phyloP scores from a whole-genome alignment of 139 green algal species.

The Coccomyxa sp. region DNA sequence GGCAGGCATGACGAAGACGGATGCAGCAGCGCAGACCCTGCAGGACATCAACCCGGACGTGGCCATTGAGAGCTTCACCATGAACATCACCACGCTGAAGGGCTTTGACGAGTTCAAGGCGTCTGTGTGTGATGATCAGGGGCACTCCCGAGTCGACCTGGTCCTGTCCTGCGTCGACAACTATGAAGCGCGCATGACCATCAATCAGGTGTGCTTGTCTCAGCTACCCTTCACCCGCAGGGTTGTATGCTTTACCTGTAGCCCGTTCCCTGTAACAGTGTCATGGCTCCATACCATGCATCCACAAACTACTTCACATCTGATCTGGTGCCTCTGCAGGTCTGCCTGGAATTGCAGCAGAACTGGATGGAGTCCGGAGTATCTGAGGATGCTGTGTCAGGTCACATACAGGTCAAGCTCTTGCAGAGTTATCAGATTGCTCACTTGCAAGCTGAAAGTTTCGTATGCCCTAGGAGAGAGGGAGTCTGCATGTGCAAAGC shows the following conservation, averaged over 20 bases:
- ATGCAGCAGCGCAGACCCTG: constrained; percentile 86
- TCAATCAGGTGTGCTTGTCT: constrained; percentile 78
- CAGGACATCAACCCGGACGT: constrained; percentile 93
- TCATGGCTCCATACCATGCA: not conserved
- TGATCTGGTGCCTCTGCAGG: constrained; percentile 34
- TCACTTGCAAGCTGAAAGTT: not conserved
- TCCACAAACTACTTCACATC: not conserved
- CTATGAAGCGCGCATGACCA: constrained; percentile 97
- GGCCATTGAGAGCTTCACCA: constrained; percentile 80
- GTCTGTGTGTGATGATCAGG: constrained; percentile 30
- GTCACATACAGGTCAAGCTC: constrained; percentile 97
- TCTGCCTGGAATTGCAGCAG: constrained; percentile 92
- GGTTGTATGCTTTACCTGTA: too few species aligned
- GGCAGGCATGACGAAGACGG: constrained; percentile 95
- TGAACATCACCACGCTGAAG: constrained; percentile 95
- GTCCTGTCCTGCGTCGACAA: constrained; percentile 97
- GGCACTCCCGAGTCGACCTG: constrained; percentile 76
- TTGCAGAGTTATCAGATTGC: not conserved
- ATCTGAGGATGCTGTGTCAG: constrained; percentile 91
- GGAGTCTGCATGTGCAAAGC: not conserved
- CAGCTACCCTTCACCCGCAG: not conserved
- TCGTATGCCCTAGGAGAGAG: not conserved
- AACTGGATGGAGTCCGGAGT: constrained; percentile 96
- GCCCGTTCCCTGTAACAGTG: too few species aligned
- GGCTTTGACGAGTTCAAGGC: constrained; percentile 85